These are phyloP conservation scores for Neostapfia colusana DNA, from an alignment of 176 grass and related monocot genomes.

Conservation along the genomic window DNA sequence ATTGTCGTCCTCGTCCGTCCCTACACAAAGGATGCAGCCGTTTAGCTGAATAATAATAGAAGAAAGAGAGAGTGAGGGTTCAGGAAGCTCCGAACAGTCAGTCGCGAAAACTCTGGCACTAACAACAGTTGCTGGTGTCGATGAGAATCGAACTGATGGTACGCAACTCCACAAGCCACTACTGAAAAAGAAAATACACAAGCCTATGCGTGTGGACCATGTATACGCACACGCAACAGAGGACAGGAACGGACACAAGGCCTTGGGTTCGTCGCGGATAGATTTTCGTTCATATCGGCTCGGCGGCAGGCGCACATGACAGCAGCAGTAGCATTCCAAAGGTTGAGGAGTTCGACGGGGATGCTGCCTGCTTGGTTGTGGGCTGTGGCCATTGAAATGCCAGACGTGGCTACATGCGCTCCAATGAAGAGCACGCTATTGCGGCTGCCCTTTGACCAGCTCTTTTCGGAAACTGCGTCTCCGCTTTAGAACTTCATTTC, in stretches of 20 bases:
- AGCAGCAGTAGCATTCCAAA: not conserved
- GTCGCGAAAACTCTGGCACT: not conserved
- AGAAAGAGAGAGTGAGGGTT: not conserved
- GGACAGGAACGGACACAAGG: not conserved
- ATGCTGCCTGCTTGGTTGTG: too few relatives aligned
- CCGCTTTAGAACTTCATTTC: not conserved
- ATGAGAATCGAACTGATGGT: not conserved
- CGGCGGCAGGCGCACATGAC: not conserved
- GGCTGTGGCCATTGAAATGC: not conserved
- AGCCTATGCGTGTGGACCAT: too few relatives aligned
- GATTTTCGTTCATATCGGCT: not conserved
- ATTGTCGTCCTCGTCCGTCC: not conserved
- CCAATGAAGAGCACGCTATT: too few relatives aligned
- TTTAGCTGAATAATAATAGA: not conserved
- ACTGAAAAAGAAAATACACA: too few relatives aligned
- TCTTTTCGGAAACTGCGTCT: not conserved
- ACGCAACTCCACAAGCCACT: too few relatives aligned
- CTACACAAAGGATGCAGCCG: not conserved
- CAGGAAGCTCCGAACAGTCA: constrained; percentile 5
- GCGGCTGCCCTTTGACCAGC: too few relatives aligned
- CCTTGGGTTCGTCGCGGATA: not conserved
- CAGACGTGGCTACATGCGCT: not conserved
- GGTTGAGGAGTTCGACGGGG: not conserved
- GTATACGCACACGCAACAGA: too few relatives aligned
- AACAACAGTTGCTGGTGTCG: too few relatives aligned